Evolutionary conservation across 306 rosid genomes (phyloP), one percentile per base, ranked within the genome.

Genomic region (Citrullus colocynthis): DNA sequence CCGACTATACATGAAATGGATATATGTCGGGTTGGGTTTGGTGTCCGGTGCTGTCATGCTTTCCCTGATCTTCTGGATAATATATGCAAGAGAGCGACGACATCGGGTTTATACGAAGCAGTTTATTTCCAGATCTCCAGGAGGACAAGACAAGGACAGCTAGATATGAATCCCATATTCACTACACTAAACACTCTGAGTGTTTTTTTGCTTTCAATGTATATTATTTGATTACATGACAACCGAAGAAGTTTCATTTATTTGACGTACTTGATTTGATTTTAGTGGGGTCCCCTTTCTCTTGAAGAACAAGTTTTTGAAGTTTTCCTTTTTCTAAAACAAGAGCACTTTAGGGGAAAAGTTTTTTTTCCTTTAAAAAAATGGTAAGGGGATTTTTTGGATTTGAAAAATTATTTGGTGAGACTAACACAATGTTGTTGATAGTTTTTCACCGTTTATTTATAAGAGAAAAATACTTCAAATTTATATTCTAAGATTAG

Each of bases 41-140:
- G 84, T 92, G 2, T 87, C 98, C 70, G 83, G 70, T 1, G 88
- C 92, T n/a, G 93, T 88, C 17, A 88, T 90, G 93, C 28, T 89
- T 55, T 94, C 92, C 0, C 45, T 95, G 82, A 79, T 89, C 58
- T 86, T 88, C 62, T 91, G 93, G 90, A 90, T 89, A 36, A 85
- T 90, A 78, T 89, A 84, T 66, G 90, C 86, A 51, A 81, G 95
- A 79, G 87, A 94, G 74, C 81, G 85, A 34, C 71, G 84, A 6
- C 93, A 95, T 54, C 97, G 97, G 0, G 87, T 85, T 18, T 90
- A 91, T 74, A 88, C 97, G 0, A 95, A 92, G 56, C 83, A 81
- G 78, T 78, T 74, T 80, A 30, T 60, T 44, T 59, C 78, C n/a
- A 69, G 88, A n/a, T 74, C 9, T 4, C 66, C 14, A 14, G 84